Percentiles rank a stretch among this genome's conserved stretches.
Conservation (phyloP, 805 yeast genomes). For the Zygoascus bituminiphila region DNA sequence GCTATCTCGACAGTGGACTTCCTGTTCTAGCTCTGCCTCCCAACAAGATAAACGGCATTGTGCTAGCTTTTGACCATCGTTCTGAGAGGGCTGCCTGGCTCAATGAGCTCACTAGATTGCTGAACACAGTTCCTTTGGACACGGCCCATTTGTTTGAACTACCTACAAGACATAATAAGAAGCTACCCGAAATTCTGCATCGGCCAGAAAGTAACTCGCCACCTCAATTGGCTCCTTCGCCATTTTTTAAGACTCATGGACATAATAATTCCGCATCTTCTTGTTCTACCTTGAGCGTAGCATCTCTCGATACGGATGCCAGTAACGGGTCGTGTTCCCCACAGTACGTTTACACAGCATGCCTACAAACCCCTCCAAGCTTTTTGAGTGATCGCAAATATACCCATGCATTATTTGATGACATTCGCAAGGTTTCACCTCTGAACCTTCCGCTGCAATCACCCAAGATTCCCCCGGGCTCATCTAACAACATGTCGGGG, state of each 20-base stretch:
- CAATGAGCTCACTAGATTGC: neutral
- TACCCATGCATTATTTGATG: constrained; percentile 2
- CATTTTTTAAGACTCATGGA: neutral
- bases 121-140: neutral
- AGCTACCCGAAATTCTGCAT: neutral
- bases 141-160: constrained; percentile 2
- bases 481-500: neutral
- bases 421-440: constrained; percentile 1
- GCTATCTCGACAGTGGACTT: neutral
- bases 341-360: neutral
- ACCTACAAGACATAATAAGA: neutral
- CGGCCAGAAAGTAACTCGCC: neutral
- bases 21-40: neutral
- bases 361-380: neutral
- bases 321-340: neutral
- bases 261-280: neutral
- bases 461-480: neutral
- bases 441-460: neutral
- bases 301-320: neutral
- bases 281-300: neutral
- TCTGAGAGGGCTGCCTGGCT: constrained; percentile 1
- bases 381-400: constrained; percentile 1
- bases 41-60: neutral
- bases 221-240: neutral
- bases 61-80: neutral